phyloP scores from a whole-genome alignment of 169 alveolate genomes.

The Plasmodium yoelii region DNA sequence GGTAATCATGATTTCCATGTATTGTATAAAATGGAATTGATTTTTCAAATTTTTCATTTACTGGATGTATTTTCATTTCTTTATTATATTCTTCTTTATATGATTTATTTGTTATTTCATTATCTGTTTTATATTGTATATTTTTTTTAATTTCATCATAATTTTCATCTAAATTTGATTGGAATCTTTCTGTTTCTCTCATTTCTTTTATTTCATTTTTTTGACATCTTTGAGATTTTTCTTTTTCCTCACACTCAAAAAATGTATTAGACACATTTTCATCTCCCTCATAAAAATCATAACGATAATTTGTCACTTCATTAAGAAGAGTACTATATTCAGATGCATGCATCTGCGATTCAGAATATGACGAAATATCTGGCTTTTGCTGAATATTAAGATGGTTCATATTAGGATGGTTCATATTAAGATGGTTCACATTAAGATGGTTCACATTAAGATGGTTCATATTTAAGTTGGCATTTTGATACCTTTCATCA shows the following conservation, averaged over 20 bases:
- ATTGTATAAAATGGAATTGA: constrained; percentile 72
- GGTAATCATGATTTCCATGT: constrained; percentile 84
- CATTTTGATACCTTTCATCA: background rate
- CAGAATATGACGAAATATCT: too few species aligned
- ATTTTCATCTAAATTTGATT: background rate
- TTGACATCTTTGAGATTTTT: background rate
- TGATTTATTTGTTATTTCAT: background rate
- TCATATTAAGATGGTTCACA: too few species aligned
- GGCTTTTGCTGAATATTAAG: too few species aligned
- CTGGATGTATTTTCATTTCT: background rate
- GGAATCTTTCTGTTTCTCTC: background rate
- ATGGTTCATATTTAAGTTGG: too few species aligned
- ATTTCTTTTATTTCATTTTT: background rate
- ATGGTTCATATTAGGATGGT: too few species aligned
- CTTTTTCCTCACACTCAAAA: background rate
- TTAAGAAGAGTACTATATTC: background rate
- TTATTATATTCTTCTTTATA: background rate
- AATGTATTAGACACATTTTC: background rate
- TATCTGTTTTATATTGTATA: background rate
- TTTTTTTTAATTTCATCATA: background rate
- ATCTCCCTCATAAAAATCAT: constrained; percentile 15
- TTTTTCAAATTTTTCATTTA: constrained; percentile 31
- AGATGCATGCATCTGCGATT: too few species aligned
- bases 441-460: too few species aligned
- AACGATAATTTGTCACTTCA: constrained; percentile 24